Conservation (phyloP, 768 basidiomycete species). For the Tylopilus sp. region DNA sequence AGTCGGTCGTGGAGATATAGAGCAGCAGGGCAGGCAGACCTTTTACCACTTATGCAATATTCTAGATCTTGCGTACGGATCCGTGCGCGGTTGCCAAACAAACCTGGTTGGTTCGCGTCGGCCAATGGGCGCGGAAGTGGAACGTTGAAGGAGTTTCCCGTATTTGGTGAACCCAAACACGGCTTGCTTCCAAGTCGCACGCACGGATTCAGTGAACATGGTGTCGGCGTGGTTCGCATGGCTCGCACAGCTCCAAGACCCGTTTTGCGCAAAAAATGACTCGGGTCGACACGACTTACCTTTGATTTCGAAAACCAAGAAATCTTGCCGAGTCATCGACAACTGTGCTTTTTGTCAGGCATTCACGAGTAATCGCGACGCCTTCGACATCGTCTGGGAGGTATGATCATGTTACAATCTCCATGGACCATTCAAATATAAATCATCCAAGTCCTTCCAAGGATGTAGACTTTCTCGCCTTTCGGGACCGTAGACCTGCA, state of each 20-base stretch:
- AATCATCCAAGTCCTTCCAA: too few relatives aligned
- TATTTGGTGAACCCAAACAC: too few relatives aligned
- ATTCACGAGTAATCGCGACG: slow-evolving; percentile 32
- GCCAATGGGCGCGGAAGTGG: too few relatives aligned
- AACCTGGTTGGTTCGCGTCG: too few relatives aligned
- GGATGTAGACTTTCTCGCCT: slow-evolving; percentile 50
- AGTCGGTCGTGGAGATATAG: too few relatives aligned
- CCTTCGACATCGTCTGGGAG: slow-evolving; percentile 51
- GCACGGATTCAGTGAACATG: too few relatives aligned
- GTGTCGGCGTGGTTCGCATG: slow-evolving; percentile 7
- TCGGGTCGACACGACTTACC: not conserved
- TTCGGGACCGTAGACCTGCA: slow-evolving; percentile 49
- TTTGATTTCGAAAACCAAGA: not conserved
- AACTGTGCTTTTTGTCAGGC: slow-evolving; percentile 42
- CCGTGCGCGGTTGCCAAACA: too few relatives aligned
- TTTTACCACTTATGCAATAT: too few relatives aligned
- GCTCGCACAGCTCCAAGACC: not conserved
- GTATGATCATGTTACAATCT: slow-evolving; percentile 19
- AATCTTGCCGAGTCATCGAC: not conserved
- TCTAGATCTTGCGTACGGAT: too few relatives aligned
- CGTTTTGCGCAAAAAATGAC: not conserved
- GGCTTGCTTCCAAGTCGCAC: too few relatives aligned
- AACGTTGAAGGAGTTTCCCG: too few relatives aligned
- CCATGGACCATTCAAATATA: not conserved
- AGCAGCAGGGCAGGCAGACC: too few relatives aligned